Conservation (phyloP, 225 moss, liverwort and hornwort genomes). For the Bryoerythrophyllum caledonicum region DNA sequence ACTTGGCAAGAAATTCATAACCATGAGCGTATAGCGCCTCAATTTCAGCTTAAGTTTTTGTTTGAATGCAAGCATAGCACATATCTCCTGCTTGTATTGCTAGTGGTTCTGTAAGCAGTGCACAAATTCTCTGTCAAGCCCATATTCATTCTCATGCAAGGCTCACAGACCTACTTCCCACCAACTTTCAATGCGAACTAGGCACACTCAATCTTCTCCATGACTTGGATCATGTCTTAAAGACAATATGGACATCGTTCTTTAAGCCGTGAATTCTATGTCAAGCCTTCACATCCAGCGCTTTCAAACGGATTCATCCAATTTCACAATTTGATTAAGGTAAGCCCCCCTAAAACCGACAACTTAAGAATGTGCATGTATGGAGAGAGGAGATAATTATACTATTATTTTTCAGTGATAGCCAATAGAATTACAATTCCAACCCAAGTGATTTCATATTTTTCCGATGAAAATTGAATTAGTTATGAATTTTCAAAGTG, state of each 20-base stretch:
- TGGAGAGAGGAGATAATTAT: no score
- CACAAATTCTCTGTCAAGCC: slow-evolving; percentile 16
- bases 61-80: slow-evolving; percentile 56
- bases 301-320: no score
- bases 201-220: background rate
- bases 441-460: no score
- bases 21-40: slow-evolving; percentile 80
- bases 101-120: slow-evolving; percentile 55
- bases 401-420: no score
- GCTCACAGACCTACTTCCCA: slow-evolving; percentile 10
- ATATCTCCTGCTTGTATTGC: slow-evolving; percentile 60
- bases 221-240: background rate
- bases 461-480: no score
- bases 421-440: no score
- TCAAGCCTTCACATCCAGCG: no score
- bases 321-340: no score
- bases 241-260: background rate
- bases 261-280: background rate
- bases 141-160: slow-evolving; percentile 12
- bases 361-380: no score
- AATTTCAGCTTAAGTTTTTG: slow-evolving; percentile 77
- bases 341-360: no score
- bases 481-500: no score
- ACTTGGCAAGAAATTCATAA: slow-evolving; percentile 64
- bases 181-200: background rate